These are phyloP conservation scores for Cichorium intybus DNA, from an alignment of 140 eudicot species.

Conservation along the genomic window DNA sequence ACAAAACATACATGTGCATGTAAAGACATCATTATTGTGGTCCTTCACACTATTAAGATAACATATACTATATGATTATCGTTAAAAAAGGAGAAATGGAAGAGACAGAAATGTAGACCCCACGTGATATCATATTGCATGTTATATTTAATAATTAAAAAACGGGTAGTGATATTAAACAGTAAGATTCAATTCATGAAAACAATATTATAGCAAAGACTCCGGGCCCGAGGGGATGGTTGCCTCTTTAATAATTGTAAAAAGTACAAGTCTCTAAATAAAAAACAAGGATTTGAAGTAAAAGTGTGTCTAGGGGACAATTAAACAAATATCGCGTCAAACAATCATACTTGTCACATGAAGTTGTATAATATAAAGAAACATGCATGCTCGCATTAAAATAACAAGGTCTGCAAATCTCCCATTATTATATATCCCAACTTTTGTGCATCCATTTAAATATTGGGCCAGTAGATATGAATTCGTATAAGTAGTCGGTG, in stretches of 20 bases:
- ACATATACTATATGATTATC: slow-evolving; percentile 47
- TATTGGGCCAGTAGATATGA: too few species aligned
- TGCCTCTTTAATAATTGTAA: slow-evolving; percentile 22
- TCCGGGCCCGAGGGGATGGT: slow-evolving; percentile 30
- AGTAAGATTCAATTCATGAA: slow-evolving; percentile 8
- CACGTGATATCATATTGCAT: slow-evolving; percentile 42
- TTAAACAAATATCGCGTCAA: slow-evolving; percentile 30
- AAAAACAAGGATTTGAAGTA: slow-evolving; percentile 3
- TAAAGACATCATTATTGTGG: slow-evolving; percentile 56
- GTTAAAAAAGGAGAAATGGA: slow-evolving; percentile 44
- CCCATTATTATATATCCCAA: slow-evolving; percentile 16
- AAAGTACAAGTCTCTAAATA: slow-evolving; percentile 9
- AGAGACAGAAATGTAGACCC: slow-evolving; percentile 50
- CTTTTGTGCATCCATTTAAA: slow-evolving; percentile 10
- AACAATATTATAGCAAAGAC: background rate
- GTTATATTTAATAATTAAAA: slow-evolving; percentile 11
- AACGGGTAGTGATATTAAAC: background rate
- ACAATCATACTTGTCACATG: slow-evolving; percentile 38
- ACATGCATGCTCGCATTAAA: slow-evolving; percentile 27
- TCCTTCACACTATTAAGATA: slow-evolving; percentile 60
- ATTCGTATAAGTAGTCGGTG: too few species aligned
- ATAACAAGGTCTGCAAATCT: slow-evolving; percentile 9
- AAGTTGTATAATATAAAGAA: slow-evolving; percentile 20
- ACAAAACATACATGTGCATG: slow-evolving; percentile 25
- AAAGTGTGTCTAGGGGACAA: slow-evolving; percentile 30